Evolutionary conservation across 1,139 yeast genomes (phyloP), one percentile per base, ranked within the genome.

Genomic region (Pichia sp.): DNA sequence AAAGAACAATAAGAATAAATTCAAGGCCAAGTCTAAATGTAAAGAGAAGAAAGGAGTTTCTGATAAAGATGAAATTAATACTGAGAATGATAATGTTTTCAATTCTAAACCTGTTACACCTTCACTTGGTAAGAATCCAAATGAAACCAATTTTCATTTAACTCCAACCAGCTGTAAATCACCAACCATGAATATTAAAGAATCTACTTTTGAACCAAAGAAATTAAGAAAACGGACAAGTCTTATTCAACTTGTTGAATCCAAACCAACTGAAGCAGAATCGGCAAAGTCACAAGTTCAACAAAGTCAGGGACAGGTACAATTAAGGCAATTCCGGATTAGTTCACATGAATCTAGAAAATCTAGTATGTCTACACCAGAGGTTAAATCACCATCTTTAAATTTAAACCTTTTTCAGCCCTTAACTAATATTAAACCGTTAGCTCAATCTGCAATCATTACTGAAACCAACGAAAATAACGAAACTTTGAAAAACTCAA

Each of bases 1-100:
- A 32, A 48, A 46, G 30, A 47, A 50, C 35, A 48, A 57, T 50
- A 27, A 50, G 51, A 10, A 41, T 41, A 34, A 31, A 3, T 20
- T 18, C 31, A 34, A 40, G 30, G 30, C 26, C 25, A 22, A 42
- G n/a, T 38, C 26, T 22, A 23, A 44, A 16, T 37, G 43, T n/a
- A 47, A 45, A 14, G 43, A 35, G 29, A 45, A 45, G 6, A 33
- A 31, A 19, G 47, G 39, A 11, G 49, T 42, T 8, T 35, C 41
- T 4, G 47, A 49, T 3, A 38, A 41, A 14, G 41, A 41, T 4
- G 41, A 33, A 8, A 5, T 6, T 11, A 11, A 7, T 18, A 29
- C 5, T 7, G 24, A 9, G 11, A 18, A 18, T 10, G n/a, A 20
- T 26, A 9, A 10, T 8, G 15, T n/a, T 19, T 8, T 3, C 6